Base-by-base conservation (phyloP, 352 stramenopile genomes). In the Phytophthora uliginosa region DNA sequence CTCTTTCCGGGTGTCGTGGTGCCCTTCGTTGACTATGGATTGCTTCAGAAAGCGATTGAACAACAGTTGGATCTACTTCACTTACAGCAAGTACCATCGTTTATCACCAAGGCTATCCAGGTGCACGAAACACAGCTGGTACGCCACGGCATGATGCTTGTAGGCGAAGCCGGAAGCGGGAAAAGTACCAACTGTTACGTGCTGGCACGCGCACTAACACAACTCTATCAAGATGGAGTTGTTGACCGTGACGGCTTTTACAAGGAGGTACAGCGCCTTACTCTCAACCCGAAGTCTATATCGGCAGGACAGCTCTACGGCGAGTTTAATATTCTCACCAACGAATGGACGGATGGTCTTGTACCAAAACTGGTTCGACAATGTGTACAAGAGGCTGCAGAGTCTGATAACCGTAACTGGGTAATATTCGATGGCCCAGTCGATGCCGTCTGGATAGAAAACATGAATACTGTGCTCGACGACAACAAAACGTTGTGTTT, bases 241-340 rank as follows among this genome's bases (percentile, higher is more conserved):
- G 79, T 91, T 7, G 90, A 96, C 45, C 89, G 87, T 38, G 91
- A 97, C 57, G 88, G 90, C 0, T 97, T 94, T 69, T 97, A 95
- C 64, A 95, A 95, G 65, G 81, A 92, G 51, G 93, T 98, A 2
- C 88, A 95, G 57, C 79, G 86, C 0, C 71, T 98, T 50, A 95
- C 93, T 45, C 74, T 99, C 18, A 99, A 99, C 62, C 97, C 97
- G 0, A 99, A 99, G 77, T 97, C 90, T 36, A 98, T 99, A 64
- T 98, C 95, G 0, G 97, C 97, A n/a, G 96, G 95, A 4, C 94
- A 99, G 60, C 76, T 98, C 3, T 98, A 99, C 60, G 94, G 95
- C 7, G 93, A 99, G 62, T 98, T 99, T 68, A 98, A 98, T 63
- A 62, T 94, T 38, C 72, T 99, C 17, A 99, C 97, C 0, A 97